phyloP scores from a whole-genome alignment of 441 rosid genomes.

The Heliophila coronopifolia region DNA sequence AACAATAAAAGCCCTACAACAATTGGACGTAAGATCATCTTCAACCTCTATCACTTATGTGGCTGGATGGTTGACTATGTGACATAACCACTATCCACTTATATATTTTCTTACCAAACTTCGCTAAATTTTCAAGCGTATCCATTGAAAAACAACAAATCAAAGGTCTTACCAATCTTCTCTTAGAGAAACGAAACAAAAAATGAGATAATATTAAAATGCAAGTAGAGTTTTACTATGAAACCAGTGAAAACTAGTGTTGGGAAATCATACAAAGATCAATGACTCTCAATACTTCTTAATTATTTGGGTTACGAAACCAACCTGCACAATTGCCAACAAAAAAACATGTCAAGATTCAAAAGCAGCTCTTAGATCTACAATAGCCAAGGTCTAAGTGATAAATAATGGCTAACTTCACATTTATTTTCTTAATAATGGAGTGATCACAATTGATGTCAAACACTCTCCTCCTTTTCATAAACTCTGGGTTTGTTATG shows the following conservation, averaged over 20 bases:
- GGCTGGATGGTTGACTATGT: too few species aligned
- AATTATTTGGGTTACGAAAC: slow-evolving; percentile 62
- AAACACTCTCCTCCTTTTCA: slow-evolving; percentile 88
- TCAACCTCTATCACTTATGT: too few species aligned
- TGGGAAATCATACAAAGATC: slow-evolving; percentile 84
- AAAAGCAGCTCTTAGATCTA: neutral
- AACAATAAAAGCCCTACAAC: too few species aligned
- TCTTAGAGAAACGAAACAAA: neutral
- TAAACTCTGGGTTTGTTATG: slow-evolving; percentile 68
- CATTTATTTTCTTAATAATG: slow-evolving; percentile 62
- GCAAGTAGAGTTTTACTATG: slow-evolving; percentile 46
- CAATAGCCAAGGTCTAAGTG: neutral
- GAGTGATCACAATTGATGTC: slow-evolving; percentile 89
- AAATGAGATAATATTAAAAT: neutral
- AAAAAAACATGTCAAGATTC: neutral
- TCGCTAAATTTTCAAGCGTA: slow-evolving; percentile 72
- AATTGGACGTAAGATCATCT: too few species aligned
- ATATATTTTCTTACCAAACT: slow-evolving; percentile 89
- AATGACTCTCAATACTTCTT: slow-evolving; percentile 68
- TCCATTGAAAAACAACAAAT: neutral
- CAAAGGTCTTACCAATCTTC: neutral
- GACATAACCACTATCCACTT: slow-evolving; percentile 99
- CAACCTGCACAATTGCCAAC: slow-evolving; percentile 44
- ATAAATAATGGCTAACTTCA: slow-evolving; percentile 19
- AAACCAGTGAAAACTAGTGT: slow-evolving; percentile 86